Conservation (phyloP, 805 yeast species). For the Yamadazyma ubonensis region DNA sequence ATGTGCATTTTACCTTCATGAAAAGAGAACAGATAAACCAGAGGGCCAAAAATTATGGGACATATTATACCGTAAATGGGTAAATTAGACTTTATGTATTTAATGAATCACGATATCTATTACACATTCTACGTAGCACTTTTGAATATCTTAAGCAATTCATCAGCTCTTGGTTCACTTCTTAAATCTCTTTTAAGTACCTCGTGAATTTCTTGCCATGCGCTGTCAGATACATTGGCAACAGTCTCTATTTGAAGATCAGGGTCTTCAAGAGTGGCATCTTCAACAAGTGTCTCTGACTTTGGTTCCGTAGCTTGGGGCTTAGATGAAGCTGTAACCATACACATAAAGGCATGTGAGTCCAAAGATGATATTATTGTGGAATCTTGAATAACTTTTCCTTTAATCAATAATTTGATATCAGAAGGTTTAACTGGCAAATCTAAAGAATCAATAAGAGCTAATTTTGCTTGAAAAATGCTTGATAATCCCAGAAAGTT, state of each 20-base stretch:
- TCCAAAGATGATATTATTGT: conserved; percentile 28
- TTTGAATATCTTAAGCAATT: conserved; percentile 17
- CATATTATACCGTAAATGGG: conserved; percentile 27
- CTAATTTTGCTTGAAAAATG: conserved; percentile 38
- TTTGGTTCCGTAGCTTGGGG: neutral
- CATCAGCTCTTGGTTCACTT: conserved; percentile 26
- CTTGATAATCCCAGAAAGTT: conserved; percentile 26
- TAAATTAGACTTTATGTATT: conserved; percentile 1
- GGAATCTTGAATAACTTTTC: conserved; percentile 60
- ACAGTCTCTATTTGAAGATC: conserved; percentile 13
- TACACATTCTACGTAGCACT: neutral
- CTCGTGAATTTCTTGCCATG: conserved; percentile 46
- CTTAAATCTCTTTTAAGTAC: conserved; percentile 33
- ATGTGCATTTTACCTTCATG: conserved; percentile 62
- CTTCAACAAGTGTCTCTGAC: neutral
- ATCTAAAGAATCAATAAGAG: conserved; percentile 29
- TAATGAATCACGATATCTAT: conserved; percentile 6
- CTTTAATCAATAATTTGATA: conserved; percentile 55
- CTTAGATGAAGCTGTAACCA: conserved; percentile 39
- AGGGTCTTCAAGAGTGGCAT: conserved; percentile 2
- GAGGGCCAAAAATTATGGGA: conserved; percentile 62
- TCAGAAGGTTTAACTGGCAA: conserved; percentile 35
- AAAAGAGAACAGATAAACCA: conserved; percentile 53
- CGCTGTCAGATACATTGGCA: conserved; percentile 8
- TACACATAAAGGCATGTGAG: conserved; percentile 38